Conservation (phyloP, 306 rosid genomes). For the Cucurbita pepo region DNA sequence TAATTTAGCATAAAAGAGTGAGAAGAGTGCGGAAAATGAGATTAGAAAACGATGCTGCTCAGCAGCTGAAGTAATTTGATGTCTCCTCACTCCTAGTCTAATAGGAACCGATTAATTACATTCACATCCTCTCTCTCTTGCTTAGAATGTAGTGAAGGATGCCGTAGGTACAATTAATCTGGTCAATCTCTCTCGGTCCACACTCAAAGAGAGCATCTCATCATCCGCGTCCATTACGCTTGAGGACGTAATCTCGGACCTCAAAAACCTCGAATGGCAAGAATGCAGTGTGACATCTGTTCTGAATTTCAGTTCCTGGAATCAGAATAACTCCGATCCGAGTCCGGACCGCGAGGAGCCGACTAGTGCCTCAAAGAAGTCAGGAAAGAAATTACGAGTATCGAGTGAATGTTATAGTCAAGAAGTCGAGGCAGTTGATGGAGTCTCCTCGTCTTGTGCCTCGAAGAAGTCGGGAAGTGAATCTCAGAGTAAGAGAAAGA, state of each 20-base stretch:
- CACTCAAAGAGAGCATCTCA: constrained; percentile 33
- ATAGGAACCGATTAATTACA: background rate
- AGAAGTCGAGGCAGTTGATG: background rate
- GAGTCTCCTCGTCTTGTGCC: background rate
- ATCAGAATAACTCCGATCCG: constrained; percentile 4
- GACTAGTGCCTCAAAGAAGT: background rate
- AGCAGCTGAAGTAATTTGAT: background rate
- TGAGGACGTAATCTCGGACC: constrained; percentile 43
- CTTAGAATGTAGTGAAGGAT: constrained; percentile 28
- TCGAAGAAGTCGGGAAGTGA: background rate
- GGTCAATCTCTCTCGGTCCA: constrained; percentile 42
- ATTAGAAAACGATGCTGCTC: background rate
- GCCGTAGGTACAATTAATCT: constrained; percentile 38
- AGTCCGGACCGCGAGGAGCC: background rate
- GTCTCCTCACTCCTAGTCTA: background rate
- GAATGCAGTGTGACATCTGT: constrained; percentile 70
- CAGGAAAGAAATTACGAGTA: background rate
- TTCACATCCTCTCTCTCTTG: background rate
- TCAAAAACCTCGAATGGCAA: constrained; percentile 45
- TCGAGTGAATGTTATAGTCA: background rate
- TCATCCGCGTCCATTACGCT: constrained; percentile 17
- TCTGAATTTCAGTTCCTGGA: constrained; percentile 20
- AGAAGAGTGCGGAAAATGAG: background rate
- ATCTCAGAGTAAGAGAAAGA: background rate
- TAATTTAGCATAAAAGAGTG: background rate